Base-by-base conservation (phyloP, 208 protist species). In the Leishmania aethiopica region DNA sequence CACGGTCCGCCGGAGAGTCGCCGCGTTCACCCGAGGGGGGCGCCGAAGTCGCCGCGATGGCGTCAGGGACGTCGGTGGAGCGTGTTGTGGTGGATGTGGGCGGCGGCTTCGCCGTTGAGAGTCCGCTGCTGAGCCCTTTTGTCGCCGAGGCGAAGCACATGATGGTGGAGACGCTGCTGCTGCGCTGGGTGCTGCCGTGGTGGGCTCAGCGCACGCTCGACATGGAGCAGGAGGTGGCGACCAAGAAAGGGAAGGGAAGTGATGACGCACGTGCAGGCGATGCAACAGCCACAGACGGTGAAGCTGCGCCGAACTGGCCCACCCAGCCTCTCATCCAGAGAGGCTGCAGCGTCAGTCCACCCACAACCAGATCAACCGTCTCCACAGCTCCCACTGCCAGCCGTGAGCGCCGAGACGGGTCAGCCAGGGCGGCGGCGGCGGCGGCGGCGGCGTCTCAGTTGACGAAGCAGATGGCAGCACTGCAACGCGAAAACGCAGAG, bases 101-200 rank as follows among this genome's bases (percentile, higher is more conserved):
- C 47, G 37, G 22, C 19, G 81, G 79, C 17, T 42, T 60, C 32
- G 76, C 77, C 49, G 66, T 74, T 10, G 87, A 90, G 79, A 86
- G 81, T 40, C 55, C 81, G 42, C 77, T 90, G 35, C 67, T 90
- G 28, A 45, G 60, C 15, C 87, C 73, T 10, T 90, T 83, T 59
- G 77, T 80, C 25, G 37, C 35, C 0, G 87, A 90, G 66, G 75
- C 84, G 5, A 90, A 90, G 49, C 40, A 69, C 3, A 40, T 73
- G n/a, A 25, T 90, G 60, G 40, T 85, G 8, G 60, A 78, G 4
- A 40, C 55, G 55, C 35, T 90, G 42, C 70, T 90, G 57, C 51
- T 78, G 37, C 19, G 53, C 42, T 82, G 84, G 75, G 72, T 90
- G 57, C 64, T 86, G 64, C 87, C 87, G 37, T 83, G 67, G 40